Evolutionary conservation across 345 rosid species (phyloP).

Genomic region (Ailanthus altissimus): DNA sequence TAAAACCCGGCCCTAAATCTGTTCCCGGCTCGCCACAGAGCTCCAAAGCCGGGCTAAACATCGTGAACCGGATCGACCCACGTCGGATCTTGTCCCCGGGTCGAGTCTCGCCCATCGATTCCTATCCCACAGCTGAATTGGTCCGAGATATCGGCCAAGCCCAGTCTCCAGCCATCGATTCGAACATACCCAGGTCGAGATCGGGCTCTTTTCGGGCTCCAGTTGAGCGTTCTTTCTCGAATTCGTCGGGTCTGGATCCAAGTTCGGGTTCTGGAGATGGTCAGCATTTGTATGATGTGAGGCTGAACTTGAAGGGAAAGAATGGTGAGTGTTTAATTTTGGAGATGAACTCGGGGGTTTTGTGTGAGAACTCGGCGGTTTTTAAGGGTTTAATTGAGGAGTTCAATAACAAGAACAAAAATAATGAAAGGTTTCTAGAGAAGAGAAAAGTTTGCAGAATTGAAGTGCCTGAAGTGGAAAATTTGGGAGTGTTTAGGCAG

Average conservation of each 20-base stretch:
- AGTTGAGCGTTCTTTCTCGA: slow-evolving; percentile 27
- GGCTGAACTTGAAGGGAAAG: slow-evolving; percentile 69
- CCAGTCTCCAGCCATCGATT: slow-evolving; percentile 26
- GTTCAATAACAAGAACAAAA: slow-evolving; percentile 28
- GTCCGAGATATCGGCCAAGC: slow-evolving; percentile 30
- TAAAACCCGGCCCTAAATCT: slow-evolving; percentile 47
- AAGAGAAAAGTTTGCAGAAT: slow-evolving; percentile 55
- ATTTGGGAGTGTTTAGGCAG: slow-evolving; percentile 72
- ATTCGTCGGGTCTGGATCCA: slow-evolving; percentile 22
- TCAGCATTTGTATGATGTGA: slow-evolving; percentile 50
- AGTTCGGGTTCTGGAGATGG: slow-evolving; percentile 31
- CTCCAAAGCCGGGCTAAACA: slow-evolving; percentile 59
- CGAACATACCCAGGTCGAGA: slow-evolving; percentile 31
- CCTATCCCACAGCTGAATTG: slow-evolving; percentile 41
- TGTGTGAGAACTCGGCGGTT: slow-evolving; percentile 63
- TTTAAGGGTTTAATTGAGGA: slow-evolving; percentile 55
- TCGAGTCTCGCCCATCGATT: slow-evolving; percentile 91
- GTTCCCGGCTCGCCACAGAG: slow-evolving; percentile 67
- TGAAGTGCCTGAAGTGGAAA: slow-evolving; percentile 80
- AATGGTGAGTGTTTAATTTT: slow-evolving; percentile 65
- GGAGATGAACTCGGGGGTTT: slow-evolving; percentile 68
- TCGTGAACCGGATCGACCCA: slow-evolving; percentile 83
- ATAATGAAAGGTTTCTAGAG: slow-evolving; percentile 14
- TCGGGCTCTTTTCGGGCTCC: slow-evolving; percentile 44
- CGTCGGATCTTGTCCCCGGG: slow-evolving; percentile 95